Base-by-base conservation (phyloP, 2,329 filamentous ascomycete species). In the Xenosphaeropsis pyriputrescens region DNA sequence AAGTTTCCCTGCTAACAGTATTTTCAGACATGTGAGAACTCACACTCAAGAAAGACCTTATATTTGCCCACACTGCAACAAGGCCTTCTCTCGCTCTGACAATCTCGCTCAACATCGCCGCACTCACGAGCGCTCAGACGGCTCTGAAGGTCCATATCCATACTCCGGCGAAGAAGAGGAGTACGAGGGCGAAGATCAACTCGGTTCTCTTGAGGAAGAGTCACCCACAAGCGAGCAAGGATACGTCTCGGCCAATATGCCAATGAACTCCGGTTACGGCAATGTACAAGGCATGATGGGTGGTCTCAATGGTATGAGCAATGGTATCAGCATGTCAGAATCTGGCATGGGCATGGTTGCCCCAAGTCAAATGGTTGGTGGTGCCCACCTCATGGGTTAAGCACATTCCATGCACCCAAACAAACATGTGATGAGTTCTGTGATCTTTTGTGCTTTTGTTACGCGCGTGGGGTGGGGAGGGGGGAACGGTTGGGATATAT, bases 21-120 rank as follows among this genome's bases (percentile, higher is more conserved):
- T 61, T 60, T 57, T 51, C 72, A 93, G 88, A 72, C 91, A 98
- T 67, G 91, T 98, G 61, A 84, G 91, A 65, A 98, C 91, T 55
- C 91, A 98, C 70, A 98, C 91, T 40, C 91, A 98, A 70, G 91
- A 98, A 70, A 85, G 89, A 65, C 91, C 91, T 51, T 98, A 98
- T 63, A 80, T 93, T 57, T 98, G 91, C 74, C 83, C 84, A 50
- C 80, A 93, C 61, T 98, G 91, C 75, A 94, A 84, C 72, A 96
- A 96, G 70, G 89, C 89, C 48, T 98, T 98, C 62, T 96, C 91
- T 42, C 74, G 91, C 64, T 96, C 89, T 55, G 91, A 98, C 67
- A 98, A 98, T 61, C 81, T 98, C 63, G 91, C 91, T 60, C 91
- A 98, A 57, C 78, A 83, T 61, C 71, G 69, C 56, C 71, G 70